Base-by-base conservation (phyloP, 1,284 basidiomycete genomes). In the Austroboletus rostrupii region DNA sequence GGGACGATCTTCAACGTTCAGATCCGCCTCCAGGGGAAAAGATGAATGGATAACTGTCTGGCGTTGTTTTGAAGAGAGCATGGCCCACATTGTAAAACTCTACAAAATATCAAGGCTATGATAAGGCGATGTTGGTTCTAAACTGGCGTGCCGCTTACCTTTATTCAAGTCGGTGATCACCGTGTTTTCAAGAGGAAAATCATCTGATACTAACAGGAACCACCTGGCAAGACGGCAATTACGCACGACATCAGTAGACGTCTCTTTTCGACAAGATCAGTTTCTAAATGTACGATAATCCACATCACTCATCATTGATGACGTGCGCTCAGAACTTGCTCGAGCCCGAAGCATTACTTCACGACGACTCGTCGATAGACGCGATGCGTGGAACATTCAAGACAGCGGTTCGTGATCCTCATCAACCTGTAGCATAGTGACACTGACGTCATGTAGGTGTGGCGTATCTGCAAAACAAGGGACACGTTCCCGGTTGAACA, bases 21-120 rank as follows among this genome's bases (percentile, higher is more conserved):
- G 73, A 60, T 6, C 58, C 54, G 31, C 73, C 63, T 8, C 70
- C 72, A 1, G 57, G 31, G 19, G 74, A 40, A 45, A 75, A 71
- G 12, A 43, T 57, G 3, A 67, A 59, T 0, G 69, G 67, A 46
- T 67, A 72, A 4, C 61, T 58, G 21, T 55, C 52, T 11, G 60
- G 56, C 0, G 63, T 61, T 7, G 70, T 62, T 10, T 59, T 63
- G 58, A 70, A 75, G 16, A 75, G 66, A 21, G 61, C 58, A 33
- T 74, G 68, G 1, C 70, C 69, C 40, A 71, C 19, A 2, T 64
- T 54, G 48, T 55, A 59, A 42, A 70, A 70, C 17, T 52, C 67
- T 71, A n/a, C 3, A 35, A 35, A 23, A 28, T 5, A 23, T 51
- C 13, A 36, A 19, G 47, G 3, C 12, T 12, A 29, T 14, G 17